Percentiles rank a stretch among this genome's conserved stretches.
Evolutionary conservation across 306 rosid species (phyloP).

Genomic region (Lathyrus oleraceus): DNA sequence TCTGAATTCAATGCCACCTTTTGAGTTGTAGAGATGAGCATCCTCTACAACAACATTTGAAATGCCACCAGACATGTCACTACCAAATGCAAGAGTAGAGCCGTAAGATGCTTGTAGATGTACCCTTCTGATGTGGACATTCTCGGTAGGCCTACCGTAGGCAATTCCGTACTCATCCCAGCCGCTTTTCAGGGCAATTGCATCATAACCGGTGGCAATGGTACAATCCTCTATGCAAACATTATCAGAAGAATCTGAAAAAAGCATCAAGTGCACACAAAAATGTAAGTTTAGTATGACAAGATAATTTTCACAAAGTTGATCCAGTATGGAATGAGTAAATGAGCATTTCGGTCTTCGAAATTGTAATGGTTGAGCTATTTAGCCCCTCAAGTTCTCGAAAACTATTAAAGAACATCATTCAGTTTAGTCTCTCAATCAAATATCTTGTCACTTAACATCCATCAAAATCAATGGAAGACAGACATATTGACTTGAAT

Average conservation of each 20-base stretch:
- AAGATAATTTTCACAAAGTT: not conserved
- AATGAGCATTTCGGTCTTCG: not conserved
- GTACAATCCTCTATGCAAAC: constrained; percentile 87
- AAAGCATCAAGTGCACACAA: constrained; percentile 12
- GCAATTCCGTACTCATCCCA: constrained; percentile 97
- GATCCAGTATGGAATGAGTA: not conserved
- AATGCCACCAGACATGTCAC: constrained; percentile 98
- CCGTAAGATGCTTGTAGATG: constrained; percentile 70
- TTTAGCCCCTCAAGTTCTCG: not conserved
- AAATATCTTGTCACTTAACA: not conserved
- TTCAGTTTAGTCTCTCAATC: not conserved
- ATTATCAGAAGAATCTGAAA: constrained; percentile 79
- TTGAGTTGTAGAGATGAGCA: constrained; percentile 66
- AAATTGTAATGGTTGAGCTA: not conserved
- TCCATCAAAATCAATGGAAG: not conserved
- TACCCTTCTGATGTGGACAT: constrained; percentile 77
- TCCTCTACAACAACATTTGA: constrained; percentile 71
- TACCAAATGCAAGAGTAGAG: constrained; percentile 82
- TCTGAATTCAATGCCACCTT: constrained; percentile 67
- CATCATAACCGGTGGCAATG: constrained; percentile 75
- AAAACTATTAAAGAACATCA: not conserved
- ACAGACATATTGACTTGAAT: not conserved
- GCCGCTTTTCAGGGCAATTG: constrained; percentile 91
- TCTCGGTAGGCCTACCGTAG: constrained; percentile 80
- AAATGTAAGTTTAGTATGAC: not conserved